These are phyloP conservation scores for Sporothrix pseudoabietina DNA, from an alignment of 2,329 filamentous ascomycete species.

Conservation along the genomic window DNA sequence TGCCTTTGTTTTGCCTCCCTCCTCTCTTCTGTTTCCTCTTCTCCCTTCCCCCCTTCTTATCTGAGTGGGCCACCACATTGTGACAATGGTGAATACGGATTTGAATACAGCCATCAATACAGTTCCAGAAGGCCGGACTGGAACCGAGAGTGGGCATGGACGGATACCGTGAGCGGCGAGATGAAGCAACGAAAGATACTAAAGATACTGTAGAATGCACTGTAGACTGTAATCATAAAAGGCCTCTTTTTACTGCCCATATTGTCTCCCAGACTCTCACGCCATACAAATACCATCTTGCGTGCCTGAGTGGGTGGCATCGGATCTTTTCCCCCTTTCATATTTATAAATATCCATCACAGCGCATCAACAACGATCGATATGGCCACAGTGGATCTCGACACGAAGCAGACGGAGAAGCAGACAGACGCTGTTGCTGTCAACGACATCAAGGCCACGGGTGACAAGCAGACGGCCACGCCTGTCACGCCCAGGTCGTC, in stretches of 20 bases:
- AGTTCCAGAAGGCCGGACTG: no score
- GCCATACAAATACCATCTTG: constrained; percentile 11
- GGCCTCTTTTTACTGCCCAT: background rate
- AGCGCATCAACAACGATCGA: background rate
- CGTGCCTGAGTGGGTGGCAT: background rate
- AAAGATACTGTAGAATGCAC: background rate
- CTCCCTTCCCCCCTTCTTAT: background rate
- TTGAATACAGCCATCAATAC: constrained; percentile 2
- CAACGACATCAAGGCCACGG: background rate
- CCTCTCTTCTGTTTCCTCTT: background rate
- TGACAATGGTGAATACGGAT: constrained; percentile 4
- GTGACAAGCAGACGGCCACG: background rate
- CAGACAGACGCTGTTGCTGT: background rate
- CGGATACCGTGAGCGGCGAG: background rate
- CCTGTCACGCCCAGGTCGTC: background rate
- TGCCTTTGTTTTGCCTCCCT: constrained; percentile 11
- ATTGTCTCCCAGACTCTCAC: constrained; percentile 4
- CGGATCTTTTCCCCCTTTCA: no score
- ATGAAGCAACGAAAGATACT: background rate
- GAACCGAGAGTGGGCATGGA: no score
- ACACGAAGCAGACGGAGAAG: background rate
- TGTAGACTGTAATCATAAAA: constrained; percentile 1
- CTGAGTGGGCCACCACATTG: background rate
- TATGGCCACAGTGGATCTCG: background rate
- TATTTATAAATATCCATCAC: no score